Conservation (phyloP, 164 flowering plant genomes). For the Umbilicus rupestris region DNA sequence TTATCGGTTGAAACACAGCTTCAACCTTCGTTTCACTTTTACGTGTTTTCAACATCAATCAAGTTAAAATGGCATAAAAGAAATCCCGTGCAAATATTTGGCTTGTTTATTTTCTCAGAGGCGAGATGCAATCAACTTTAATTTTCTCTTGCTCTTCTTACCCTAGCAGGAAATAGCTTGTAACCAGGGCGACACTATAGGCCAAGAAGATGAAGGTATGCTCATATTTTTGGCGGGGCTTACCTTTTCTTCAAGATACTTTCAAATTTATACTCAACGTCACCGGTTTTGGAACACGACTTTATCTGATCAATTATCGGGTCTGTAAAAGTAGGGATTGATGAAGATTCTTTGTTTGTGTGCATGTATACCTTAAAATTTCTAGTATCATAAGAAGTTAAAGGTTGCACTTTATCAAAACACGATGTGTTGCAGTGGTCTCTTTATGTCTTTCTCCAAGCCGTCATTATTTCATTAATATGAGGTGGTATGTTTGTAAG, state of each 20-base stretch:
- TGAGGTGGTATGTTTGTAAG: not conserved
- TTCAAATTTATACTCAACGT: not conserved
- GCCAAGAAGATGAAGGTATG: not conserved
- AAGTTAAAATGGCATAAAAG: too few relatives aligned
- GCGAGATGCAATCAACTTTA: too few relatives aligned
- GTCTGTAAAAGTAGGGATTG: not conserved
- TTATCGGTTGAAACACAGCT: too few relatives aligned
- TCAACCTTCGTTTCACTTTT: too few relatives aligned
- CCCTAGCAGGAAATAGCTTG: too few relatives aligned
- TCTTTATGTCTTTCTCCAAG: not conserved
- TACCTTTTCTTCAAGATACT: not conserved
- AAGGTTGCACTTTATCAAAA: not conserved
- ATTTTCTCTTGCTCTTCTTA: too few relatives aligned
- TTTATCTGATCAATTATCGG: not conserved
- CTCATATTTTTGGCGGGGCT: not conserved
- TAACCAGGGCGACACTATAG: too few relatives aligned
- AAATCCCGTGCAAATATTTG: too few relatives aligned
- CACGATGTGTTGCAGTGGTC: not conserved
- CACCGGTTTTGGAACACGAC: not conserved
- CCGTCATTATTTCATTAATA: not conserved
- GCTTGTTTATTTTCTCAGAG: too few relatives aligned
- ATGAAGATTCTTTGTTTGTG: not conserved
- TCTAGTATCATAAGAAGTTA: not conserved
- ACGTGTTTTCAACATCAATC: too few relatives aligned
- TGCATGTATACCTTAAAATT: not conserved